Evolutionary conservation across 805 yeast genomes (phyloP).

Genomic region (Naumovozyma dairenensis): DNA sequence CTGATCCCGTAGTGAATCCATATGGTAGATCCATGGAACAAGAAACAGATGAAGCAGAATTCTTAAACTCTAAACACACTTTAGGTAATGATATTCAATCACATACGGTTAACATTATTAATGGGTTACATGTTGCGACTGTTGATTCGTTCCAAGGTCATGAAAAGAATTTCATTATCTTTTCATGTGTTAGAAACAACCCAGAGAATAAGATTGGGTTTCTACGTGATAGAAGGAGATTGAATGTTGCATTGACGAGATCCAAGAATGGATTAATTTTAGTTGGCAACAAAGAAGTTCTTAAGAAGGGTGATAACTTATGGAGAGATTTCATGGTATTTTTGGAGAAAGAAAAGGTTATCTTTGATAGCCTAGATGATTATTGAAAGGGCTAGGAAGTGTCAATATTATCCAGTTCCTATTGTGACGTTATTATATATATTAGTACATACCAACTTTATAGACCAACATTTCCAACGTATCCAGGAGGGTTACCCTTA

Average conservation of each 20-base stretch:
- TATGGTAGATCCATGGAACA: conserved; percentile 35
- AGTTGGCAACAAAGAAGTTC: conserved; percentile 48
- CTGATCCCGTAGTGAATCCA: conserved; percentile 50
- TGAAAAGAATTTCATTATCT: conserved; percentile 70
- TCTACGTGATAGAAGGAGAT: conserved; percentile 47
- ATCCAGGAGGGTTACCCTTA: too few relatives aligned
- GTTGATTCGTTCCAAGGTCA: conserved; percentile 94
- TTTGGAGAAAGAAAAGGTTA: conserved; percentile 29
- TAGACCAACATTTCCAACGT: too few relatives aligned
- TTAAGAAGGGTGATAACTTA: conserved; percentile 35
- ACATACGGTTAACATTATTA: conserved; percentile 27
- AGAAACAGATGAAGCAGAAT: conserved; percentile 55
- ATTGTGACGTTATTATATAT: too few relatives aligned
- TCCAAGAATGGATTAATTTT: conserved; percentile 53
- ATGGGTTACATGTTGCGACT: conserved; percentile 41
- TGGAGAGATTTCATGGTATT: conserved; percentile 44
- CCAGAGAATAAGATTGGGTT: conserved; percentile 47
- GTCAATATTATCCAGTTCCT: too few relatives aligned
- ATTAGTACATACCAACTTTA: too few relatives aligned
- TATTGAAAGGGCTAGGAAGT: conserved; percentile 12
- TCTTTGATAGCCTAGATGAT: conserved; percentile 18
- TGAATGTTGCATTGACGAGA: conserved; percentile 67
- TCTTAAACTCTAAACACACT: conserved; percentile 30
- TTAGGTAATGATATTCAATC: conserved; percentile 4
- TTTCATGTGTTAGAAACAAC: conserved; percentile 71